Conservation (phyloP, 2,329 filamentous ascomycete species). For the Metarhizium brunneum region DNA sequence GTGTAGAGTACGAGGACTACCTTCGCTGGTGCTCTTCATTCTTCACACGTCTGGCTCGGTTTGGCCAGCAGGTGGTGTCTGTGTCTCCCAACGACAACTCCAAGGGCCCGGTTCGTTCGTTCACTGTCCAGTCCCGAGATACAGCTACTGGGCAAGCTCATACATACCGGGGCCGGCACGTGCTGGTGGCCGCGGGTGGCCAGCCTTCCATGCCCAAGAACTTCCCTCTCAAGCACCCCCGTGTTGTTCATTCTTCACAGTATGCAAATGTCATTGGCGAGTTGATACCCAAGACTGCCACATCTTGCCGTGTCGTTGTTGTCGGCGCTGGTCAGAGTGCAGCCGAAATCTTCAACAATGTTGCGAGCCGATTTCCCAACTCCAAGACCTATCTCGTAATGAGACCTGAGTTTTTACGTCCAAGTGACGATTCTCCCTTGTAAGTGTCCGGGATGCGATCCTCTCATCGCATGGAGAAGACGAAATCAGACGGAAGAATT, state of each 20-base stretch:
- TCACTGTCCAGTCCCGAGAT: constrained; percentile 59
- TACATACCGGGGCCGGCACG: constrained; percentile 51
- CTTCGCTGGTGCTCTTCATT: constrained; percentile 82
- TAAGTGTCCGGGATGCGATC: constrained; percentile 34
- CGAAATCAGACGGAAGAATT: neutral
- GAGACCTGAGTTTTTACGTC: constrained; percentile 72
- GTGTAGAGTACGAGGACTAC: constrained; percentile 91
- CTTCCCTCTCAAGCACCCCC: constrained; percentile 60
- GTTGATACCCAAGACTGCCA: constrained; percentile 45
- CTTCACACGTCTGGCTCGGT: constrained; percentile 66
- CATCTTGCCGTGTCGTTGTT: constrained; percentile 67
- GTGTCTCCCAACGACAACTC: constrained; percentile 47
- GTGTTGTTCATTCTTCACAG: constrained; percentile 80
- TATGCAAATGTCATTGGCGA: constrained; percentile 59
- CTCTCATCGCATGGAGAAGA: neutral
- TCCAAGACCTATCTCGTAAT: constrained; percentile 70
- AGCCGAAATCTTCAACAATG: constrained; percentile 89
- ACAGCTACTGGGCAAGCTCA: constrained; percentile 43
- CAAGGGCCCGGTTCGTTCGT: constrained; percentile 46
- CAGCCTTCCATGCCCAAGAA: constrained; percentile 60
- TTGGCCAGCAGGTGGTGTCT: constrained; percentile 67
- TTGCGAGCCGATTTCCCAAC: constrained; percentile 75
- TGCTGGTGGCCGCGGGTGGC: constrained; percentile 50
- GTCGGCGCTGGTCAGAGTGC: constrained; percentile 87
- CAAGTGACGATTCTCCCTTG: constrained; percentile 95